Evolutionary conservation across 1,284 basidiomycete species (phyloP).

Genomic region (Tylopilus sp.): DNA sequence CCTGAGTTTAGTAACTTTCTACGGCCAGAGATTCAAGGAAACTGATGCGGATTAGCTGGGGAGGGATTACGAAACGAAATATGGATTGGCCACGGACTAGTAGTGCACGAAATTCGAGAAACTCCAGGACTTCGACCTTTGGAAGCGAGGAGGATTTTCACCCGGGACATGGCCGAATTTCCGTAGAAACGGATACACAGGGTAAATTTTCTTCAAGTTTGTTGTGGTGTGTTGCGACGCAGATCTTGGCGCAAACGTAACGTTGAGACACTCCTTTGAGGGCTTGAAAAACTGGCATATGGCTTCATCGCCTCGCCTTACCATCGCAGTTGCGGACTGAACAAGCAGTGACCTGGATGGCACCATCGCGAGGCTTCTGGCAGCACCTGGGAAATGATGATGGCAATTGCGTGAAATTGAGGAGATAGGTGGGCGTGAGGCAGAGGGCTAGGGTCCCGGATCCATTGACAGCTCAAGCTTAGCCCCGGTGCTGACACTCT

Average conservation of each 20-base stretch:
- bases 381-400: slow-evolving; percentile 7
- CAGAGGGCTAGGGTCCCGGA: slow-evolving; percentile 7
- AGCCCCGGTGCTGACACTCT: background rate
- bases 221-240: too few relatives aligned
- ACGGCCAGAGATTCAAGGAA: too few relatives aligned
- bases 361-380: background rate
- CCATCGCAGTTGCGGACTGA: too few relatives aligned
- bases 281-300: too few relatives aligned
- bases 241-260: too few relatives aligned
- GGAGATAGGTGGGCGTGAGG: slow-evolving; percentile 18
- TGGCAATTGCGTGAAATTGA: slow-evolving; percentile 14
- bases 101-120: background rate
- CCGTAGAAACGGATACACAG: too few relatives aligned
- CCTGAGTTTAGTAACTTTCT: background rate
- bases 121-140: background rate
- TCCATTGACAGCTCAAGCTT: background rate
- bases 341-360: background rate
- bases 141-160: background rate
- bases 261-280: too few relatives aligned
- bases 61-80: too few relatives aligned
- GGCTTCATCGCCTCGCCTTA: background rate
- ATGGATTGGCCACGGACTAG: background rate
- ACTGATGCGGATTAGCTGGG: too few relatives aligned
- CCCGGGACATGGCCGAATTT: too few relatives aligned
- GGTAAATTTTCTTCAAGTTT: too few relatives aligned